Evolutionary conservation across 23 red algal species (phyloP), one percentile per base, ranked within the genome.

Genomic region (Agarophyton chilense): DNA sequence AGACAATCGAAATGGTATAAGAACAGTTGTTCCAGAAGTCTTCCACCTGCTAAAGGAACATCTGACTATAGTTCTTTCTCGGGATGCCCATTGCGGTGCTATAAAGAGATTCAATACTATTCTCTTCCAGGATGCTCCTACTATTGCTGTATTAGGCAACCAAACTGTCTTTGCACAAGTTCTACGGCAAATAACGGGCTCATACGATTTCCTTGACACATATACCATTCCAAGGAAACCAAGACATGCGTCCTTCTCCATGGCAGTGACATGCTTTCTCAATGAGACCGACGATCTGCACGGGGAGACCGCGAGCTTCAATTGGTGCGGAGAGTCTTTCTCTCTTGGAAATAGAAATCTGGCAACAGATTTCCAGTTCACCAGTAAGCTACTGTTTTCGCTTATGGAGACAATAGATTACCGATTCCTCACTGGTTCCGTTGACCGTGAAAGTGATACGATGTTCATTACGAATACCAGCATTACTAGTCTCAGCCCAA

Each of bases 381-480:
- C 12, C 49, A 55, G 38, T 44, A 91, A 82, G 60, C 75, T 36
- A 26, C 44, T 91, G 24, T 82, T 91, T 50, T 67, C 60, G 25
- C 43, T 91, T 0, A 45, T 91, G 88, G 88, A 91, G 36, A 91
- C 88, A 36, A 55, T 82, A 24, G 88, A 91, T 61, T 91, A 81
- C 60, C 46, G 43, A 8, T 91, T 74, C 72, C 52, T 82, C 10
- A 82, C 65, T 33, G 88, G 77, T 34, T 19, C 79, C 10, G 51
- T 58, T 21, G 73, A 32, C 0, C 52, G 82, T 9, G 77, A 73
- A 56, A 55, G 52, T 38, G 88, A 91, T 72, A 73, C 75, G 2
- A 17, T 61, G 21, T 82, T 82, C 45, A 60, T 91, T 35, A 31
- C 63, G 47, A 82, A 74, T 14, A 71, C 63, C 16, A 91, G 64